Conservation (phyloP, 371 early-diverging fungal species). For the Polyrhizophydium stewartii region DNA sequence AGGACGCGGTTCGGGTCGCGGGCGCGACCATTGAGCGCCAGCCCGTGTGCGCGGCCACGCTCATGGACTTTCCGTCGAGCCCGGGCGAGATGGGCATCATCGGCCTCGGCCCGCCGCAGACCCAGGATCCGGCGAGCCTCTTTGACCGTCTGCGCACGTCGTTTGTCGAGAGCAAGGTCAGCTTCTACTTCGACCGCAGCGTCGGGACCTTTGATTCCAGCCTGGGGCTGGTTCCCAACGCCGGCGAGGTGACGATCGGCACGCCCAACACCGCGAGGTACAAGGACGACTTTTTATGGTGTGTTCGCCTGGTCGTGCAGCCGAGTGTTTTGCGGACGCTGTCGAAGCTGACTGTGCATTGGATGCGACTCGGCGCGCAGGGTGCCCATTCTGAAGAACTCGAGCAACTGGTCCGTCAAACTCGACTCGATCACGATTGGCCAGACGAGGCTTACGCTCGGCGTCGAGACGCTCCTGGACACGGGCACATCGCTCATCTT, state of each 20-base stretch:
- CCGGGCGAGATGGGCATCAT: neutral
- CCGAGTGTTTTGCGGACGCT: too few species aligned
- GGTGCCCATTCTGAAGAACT: neutral
- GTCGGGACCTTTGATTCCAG: neutral
- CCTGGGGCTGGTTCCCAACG: neutral
- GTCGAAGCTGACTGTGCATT: too few species aligned
- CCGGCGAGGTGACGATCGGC: neutral
- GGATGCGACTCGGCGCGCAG: too few species aligned
- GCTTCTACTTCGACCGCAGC: neutral
- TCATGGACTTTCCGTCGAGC: neutral
- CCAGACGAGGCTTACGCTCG: neutral
- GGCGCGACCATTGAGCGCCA: neutral
- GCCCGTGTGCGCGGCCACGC: neutral
- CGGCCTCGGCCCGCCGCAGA: neutral
- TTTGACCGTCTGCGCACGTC: neutral
- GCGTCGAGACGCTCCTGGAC: neutral
- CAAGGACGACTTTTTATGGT: neutral
- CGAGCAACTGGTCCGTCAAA: neutral
- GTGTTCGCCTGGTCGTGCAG: too few species aligned
- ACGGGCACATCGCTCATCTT: neutral
- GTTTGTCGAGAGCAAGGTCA: neutral
- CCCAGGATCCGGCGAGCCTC: neutral
- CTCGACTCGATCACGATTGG: neutral
- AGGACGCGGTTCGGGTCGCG: neutral
- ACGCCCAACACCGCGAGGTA: neutral